Conservation (phyloP, 2,329 filamentous ascomycete genomes). For the Penicillium sp. region DNA sequence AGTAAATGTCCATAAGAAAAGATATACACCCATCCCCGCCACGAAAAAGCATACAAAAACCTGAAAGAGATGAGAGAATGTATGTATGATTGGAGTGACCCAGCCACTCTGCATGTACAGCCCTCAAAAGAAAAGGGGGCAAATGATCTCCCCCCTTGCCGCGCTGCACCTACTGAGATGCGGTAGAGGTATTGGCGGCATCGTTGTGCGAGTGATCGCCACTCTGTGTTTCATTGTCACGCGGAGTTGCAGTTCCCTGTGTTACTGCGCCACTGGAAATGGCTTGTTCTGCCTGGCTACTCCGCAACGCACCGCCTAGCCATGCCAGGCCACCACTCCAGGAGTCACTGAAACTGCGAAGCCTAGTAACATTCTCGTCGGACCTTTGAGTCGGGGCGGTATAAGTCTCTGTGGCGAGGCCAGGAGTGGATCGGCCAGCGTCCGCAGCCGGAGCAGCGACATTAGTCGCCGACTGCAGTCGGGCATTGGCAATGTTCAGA, state of each 20-base stretch:
- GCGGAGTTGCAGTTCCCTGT: slow-evolving; percentile 17
- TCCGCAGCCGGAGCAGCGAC: slow-evolving; percentile 23
- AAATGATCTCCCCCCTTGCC: background rate
- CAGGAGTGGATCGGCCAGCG: slow-evolving; percentile 28
- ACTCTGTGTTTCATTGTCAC: slow-evolving; percentile 6
- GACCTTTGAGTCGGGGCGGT: slow-evolving; percentile 8
- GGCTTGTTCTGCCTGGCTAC: slow-evolving; percentile 3
- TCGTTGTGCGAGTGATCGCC: background rate
- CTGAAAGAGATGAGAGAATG: background rate
- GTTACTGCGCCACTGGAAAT: slow-evolving; percentile 16
- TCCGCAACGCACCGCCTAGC: slow-evolving; percentile 39
- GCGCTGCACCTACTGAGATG: slow-evolving; percentile 18
- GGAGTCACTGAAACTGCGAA: slow-evolving; percentile 45
- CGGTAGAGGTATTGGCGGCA: slow-evolving; percentile 1
- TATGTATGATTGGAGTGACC: slow-evolving; percentile 24
- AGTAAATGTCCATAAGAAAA: slow-evolving; percentile 12
- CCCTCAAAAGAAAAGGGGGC: background rate
- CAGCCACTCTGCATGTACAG: slow-evolving; percentile 26
- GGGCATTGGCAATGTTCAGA: slow-evolving; percentile 27
- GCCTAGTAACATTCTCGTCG: slow-evolving; percentile 27
- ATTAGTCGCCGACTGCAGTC: slow-evolving; percentile 33
- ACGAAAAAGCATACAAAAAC: slow-evolving; percentile 4
- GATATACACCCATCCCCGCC: background rate
- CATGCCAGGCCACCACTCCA: slow-evolving; percentile 41
- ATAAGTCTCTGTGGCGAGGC: slow-evolving; percentile 21